Evolutionary conservation across 2,329 filamentous ascomycete genomes (phyloP).

Genomic region (Coniochaeta hoffmannii): DNA sequence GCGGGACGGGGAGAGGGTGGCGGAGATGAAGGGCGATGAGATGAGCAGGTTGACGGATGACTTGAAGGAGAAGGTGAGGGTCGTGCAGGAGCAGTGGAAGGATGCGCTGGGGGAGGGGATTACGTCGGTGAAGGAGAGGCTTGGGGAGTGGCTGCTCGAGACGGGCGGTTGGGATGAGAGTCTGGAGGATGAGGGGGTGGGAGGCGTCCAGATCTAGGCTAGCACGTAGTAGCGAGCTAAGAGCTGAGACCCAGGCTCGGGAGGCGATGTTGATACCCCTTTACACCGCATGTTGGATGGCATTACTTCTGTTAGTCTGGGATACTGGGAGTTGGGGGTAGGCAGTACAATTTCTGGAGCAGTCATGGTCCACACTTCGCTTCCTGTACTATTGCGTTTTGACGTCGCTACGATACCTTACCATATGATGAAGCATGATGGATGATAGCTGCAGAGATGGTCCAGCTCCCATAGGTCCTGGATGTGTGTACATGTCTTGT

Average conservation of each 20-base stretch:
- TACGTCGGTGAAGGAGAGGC: conserved; percentile 62
- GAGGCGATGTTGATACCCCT: conserved; percentile 14
- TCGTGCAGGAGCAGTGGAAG: conserved; percentile 86
- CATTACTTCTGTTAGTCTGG: background rate
- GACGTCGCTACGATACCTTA: background rate
- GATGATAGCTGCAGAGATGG: too few species aligned
- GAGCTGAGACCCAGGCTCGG: background rate
- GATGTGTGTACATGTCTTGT: too few species aligned
- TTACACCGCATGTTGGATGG: background rate
- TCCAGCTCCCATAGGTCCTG: too few species aligned
- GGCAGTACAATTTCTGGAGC: background rate
- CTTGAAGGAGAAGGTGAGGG: conserved; percentile 84
- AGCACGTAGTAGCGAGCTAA: background rate
- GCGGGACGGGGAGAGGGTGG: conserved; percentile 33
- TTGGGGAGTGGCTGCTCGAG: conserved; percentile 64
- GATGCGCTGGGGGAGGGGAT: conserved; percentile 78
- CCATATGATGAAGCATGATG: too few species aligned
- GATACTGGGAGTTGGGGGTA: background rate
- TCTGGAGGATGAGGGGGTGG: conserved; percentile 51
- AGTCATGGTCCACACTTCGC: background rate
- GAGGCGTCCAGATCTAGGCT: conserved; percentile 27
- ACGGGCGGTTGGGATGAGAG: conserved; percentile 86
- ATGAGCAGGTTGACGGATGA: conserved; percentile 70
- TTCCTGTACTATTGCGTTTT: background rate
- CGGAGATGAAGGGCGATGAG: conserved; percentile 57